A percentile compares a stretch with the other conserved stretches of the same genome.
Evolutionary conservation across 129 eudicot species (phyloP).

Genomic region (Lactuca saligna): DNA sequence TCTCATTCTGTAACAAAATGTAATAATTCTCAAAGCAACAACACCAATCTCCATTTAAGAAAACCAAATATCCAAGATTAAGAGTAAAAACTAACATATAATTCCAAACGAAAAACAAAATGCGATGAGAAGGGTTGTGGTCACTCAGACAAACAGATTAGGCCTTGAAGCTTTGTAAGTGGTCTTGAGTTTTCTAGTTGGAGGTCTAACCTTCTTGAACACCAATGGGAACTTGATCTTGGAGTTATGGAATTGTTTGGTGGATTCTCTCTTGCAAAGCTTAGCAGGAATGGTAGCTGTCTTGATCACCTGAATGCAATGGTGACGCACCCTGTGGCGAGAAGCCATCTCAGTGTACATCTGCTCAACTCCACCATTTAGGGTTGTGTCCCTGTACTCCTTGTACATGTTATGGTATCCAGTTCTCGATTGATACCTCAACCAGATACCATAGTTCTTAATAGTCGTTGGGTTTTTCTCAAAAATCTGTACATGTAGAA

Average conservation of each 20-base stretch:
- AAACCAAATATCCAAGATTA: constrained; percentile 15
- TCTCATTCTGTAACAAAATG: background rate
- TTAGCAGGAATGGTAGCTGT: constrained; percentile 57
- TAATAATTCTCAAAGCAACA: constrained; percentile 16
- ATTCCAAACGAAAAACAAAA: constrained; percentile 13
- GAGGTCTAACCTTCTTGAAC: constrained; percentile 61
- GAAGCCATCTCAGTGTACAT: constrained; percentile 76
- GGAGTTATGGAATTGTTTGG: constrained; percentile 52
- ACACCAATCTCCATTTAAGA: constrained; percentile 24
- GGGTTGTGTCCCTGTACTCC: constrained; percentile 47
- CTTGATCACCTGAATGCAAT: constrained; percentile 59
- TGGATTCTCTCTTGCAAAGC: constrained; percentile 56
- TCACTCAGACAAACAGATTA: constrained; percentile 46
- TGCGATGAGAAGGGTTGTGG: background rate
- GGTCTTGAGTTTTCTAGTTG: constrained; percentile 56
- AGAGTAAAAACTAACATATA: constrained; percentile 13
- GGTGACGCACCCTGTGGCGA: constrained; percentile 59
- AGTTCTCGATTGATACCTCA: constrained; percentile 42
- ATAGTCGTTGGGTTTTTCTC: constrained; percentile 60
- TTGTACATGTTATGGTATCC: constrained; percentile 48
- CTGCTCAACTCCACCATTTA: constrained; percentile 54
- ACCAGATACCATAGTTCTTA: constrained; percentile 53
- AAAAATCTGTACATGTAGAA: constrained; percentile 34
- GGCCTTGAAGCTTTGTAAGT: constrained; percentile 61
- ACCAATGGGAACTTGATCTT: constrained; percentile 60